Percentiles rank a stretch among this genome's conserved stretches.
Conservation (phyloP, 1,284 basidiomycete species). For the Cutaneotrichosporon cutaneum region DNA sequence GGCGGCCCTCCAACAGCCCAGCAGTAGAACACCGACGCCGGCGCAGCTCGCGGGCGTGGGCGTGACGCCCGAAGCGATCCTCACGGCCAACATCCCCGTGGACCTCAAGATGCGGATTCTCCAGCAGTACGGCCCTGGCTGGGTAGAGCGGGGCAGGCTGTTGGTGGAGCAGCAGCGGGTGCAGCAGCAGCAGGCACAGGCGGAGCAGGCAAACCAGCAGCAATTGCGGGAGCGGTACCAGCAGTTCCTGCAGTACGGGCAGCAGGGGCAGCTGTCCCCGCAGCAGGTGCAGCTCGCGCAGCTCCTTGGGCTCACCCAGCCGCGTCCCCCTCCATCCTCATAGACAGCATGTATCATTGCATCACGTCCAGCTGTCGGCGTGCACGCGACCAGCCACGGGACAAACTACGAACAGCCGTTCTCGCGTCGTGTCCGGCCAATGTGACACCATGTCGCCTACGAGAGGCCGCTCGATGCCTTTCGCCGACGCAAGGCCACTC, state of each 20-base stretch:
- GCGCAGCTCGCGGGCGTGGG: neutral
- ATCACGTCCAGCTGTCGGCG: no score
- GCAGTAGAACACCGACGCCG: neutral
- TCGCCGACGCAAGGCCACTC: no score
- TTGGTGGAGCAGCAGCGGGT: neutral
- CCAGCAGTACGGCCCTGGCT: neutral
- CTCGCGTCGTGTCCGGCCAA: no score
- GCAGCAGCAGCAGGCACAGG: neutral
- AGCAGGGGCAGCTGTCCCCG: neutral
- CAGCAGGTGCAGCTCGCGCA: neutral
- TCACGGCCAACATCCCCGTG: neutral
- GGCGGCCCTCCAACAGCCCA: neutral
- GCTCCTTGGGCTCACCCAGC: neutral
- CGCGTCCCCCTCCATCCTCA: no score
- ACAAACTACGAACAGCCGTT: no score
- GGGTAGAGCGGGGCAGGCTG: neutral
- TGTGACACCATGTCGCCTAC: no score
- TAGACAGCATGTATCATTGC: no score
- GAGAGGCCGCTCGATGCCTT: no score
- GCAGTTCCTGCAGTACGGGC: neutral
- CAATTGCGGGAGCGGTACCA: neutral
- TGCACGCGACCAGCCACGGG: no score
- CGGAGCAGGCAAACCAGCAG: neutral
- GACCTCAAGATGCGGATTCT: neutral
- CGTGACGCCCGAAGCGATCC: neutral